These are phyloP conservation scores for Silene uniflora DNA, from an alignment of 148 eudicot species.

Conservation along the genomic window DNA sequence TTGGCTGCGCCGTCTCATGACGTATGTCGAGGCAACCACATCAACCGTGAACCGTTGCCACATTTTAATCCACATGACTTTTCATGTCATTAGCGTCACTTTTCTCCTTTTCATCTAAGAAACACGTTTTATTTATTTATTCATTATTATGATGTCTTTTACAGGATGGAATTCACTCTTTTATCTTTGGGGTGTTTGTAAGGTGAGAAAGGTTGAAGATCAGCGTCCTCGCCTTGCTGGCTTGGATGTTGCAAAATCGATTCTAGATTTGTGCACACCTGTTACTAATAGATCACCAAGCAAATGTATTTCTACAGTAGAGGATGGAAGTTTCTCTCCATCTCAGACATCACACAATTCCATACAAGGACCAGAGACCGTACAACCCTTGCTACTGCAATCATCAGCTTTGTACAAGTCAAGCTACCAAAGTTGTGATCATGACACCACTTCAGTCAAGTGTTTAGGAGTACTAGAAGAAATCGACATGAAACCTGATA, in stretches of 20 bases:
- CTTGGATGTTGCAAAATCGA: constrained; percentile 14
- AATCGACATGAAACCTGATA: constrained; percentile 3
- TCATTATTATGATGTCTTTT: constrained; percentile 17
- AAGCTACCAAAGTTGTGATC: constrained; percentile 8
- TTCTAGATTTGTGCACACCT: background rate
- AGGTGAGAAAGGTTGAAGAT: constrained; percentile 26
- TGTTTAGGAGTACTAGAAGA: background rate
- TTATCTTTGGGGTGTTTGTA: constrained; percentile 50
- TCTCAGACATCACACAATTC: constrained; percentile 22
- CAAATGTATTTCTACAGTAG: constrained; percentile 12
- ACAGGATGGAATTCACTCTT: constrained; percentile 50
- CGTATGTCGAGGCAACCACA: too few species aligned
- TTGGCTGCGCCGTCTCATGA: too few species aligned
- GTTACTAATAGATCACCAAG: constrained; percentile 12
- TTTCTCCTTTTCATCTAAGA: background rate
- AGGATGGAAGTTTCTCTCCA: constrained; percentile 16
- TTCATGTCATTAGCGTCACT: background rate
- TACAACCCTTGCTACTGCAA: constrained; percentile 4
- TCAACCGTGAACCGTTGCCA: too few species aligned
- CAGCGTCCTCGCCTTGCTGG: constrained; percentile 2
- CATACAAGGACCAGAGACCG: constrained; percentile 17
- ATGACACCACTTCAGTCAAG: constrained; percentile 6
- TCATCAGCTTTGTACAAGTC: constrained; percentile 8
- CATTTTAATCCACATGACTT: too few species aligned
- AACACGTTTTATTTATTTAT: background rate